Percentiles rank a stretch among this genome's conserved stretches.
These are phyloP conservation scores for Fraxinus floribunda DNA, from an alignment of 305 asterid genomes.

Conservation along the genomic window DNA sequence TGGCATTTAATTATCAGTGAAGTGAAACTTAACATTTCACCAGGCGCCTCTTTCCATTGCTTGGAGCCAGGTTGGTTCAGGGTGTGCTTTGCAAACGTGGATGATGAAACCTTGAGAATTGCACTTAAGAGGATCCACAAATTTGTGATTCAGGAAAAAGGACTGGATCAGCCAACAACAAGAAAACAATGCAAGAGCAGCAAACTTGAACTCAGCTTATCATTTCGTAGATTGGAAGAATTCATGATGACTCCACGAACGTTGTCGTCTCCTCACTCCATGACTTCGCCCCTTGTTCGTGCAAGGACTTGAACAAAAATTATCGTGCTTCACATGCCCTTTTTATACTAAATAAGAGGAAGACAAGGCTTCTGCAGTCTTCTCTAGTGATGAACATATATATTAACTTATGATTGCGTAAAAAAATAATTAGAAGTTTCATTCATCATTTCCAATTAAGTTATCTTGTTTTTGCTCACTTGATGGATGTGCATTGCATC, in stretches of 20 bases:
- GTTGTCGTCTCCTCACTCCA: constrained; percentile 63
- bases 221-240: constrained; percentile 63
- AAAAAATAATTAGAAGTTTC: background rate
- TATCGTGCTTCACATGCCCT: background rate
- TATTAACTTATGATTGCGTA: background rate
- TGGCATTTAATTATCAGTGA: constrained; percentile 47
- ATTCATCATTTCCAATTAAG: background rate
- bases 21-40: constrained; percentile 54
- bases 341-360: constrained; percentile 1
- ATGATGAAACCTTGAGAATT: constrained; percentile 39
- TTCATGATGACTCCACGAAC: constrained; percentile 40
- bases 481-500: constrained; percentile 15
- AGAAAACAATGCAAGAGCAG: constrained; percentile 49
- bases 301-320: constrained; percentile 39
- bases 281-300: constrained; percentile 76
- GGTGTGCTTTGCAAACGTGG: constrained; percentile 61
- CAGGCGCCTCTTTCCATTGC: constrained; percentile 57
- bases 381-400: background rate
- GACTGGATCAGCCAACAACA: background rate
- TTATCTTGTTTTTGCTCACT: constrained; percentile 25
- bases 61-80: constrained; percentile 62
- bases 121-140: constrained; percentile 48
- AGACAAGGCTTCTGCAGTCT: background rate
- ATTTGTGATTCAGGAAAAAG: constrained; percentile 41
- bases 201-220: constrained; percentile 65